Evolutionary conservation across 2,329 filamentous ascomycete genomes (phyloP).

Genomic region (Aphanocladium album): DNA sequence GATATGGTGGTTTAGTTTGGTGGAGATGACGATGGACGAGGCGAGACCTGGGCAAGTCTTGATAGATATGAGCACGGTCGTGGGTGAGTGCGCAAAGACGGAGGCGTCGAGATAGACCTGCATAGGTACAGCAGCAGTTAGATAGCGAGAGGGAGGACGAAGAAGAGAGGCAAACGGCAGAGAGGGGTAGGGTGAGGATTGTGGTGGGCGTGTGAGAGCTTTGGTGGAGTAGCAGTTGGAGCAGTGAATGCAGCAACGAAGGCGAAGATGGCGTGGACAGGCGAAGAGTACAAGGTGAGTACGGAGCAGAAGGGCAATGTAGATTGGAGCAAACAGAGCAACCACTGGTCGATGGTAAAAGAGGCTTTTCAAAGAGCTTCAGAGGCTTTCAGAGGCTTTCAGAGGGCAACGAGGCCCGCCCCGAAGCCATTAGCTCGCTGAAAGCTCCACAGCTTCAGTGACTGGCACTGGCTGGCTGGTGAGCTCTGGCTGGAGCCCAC

Average conservation of each 20-base stretch:
- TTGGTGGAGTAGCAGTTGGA: background rate
- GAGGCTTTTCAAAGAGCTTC: no score
- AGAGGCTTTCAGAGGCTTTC: background rate
- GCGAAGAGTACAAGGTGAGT: background rate
- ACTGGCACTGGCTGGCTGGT: background rate
- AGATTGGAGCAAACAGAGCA: no score
- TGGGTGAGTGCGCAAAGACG: background rate
- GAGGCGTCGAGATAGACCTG: background rate
- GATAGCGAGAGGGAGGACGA: background rate
- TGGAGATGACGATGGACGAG: conserved; percentile 3
- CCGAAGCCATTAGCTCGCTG: background rate
- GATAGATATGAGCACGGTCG: no score
- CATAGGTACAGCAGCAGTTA: background rate
- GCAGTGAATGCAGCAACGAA: background rate
- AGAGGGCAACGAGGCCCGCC: background rate
- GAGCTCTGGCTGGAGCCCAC: background rate
- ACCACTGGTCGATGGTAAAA: no score
- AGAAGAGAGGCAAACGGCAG: background rate
- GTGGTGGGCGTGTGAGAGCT: background rate
- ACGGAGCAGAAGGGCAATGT: no score
- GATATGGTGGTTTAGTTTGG: background rate
- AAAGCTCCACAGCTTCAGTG: background rate
- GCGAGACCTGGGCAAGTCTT: background rate
- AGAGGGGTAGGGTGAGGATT: background rate
- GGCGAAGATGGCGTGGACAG: background rate